Conservation (phyloP, 192 early-diverging fungal species). For the Coemansia guatemalensis region DNA sequence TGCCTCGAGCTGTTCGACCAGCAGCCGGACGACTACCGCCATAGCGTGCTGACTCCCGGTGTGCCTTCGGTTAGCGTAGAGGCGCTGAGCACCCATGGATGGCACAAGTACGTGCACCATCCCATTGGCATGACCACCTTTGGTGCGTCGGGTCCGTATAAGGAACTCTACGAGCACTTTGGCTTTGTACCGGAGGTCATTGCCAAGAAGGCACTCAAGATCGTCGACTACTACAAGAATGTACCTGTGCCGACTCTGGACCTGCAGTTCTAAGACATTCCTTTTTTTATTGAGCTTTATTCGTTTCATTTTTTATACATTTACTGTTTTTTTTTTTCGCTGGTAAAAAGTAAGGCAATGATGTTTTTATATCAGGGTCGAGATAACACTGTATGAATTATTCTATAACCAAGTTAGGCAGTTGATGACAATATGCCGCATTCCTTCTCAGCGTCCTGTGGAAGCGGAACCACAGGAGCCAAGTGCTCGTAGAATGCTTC, state of each 20-base stretch:
- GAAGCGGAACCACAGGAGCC: constrained; percentile 8
- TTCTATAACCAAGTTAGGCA: too few species aligned
- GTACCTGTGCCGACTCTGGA: constrained; percentile 39
- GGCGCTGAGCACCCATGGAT: constrained; percentile 83
- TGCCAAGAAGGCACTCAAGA: constrained; percentile 75
- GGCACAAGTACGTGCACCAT: constrained; percentile 88
- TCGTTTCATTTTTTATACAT: too few species aligned
- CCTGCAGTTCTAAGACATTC: constrained; percentile 31
- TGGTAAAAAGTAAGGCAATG: too few species aligned
- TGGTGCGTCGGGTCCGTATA: constrained; percentile 81
- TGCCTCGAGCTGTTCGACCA: constrained; percentile 86
- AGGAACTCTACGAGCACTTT: constrained; percentile 83
- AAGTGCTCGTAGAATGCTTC: constrained; percentile 46
- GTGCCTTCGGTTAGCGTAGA: constrained; percentile 88
- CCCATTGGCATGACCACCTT: constrained; percentile 88
- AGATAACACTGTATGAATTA: too few species aligned
- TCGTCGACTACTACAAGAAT: constrained; percentile 72
- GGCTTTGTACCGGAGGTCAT: constrained; percentile 76
- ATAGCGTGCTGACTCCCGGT: constrained; percentile 74
- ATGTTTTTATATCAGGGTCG: too few species aligned
- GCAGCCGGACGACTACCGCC: constrained; percentile 78
- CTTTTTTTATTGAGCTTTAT: neutral
- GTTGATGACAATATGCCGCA: too few species aligned
- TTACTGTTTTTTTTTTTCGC: too few species aligned
- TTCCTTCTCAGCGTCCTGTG: too few species aligned